Percentiles rank a stretch among this genome's conserved stretches.
phyloP scores from a whole-genome alignment of 1,139 yeast species.

The Suhomyces bolitotheri region DNA sequence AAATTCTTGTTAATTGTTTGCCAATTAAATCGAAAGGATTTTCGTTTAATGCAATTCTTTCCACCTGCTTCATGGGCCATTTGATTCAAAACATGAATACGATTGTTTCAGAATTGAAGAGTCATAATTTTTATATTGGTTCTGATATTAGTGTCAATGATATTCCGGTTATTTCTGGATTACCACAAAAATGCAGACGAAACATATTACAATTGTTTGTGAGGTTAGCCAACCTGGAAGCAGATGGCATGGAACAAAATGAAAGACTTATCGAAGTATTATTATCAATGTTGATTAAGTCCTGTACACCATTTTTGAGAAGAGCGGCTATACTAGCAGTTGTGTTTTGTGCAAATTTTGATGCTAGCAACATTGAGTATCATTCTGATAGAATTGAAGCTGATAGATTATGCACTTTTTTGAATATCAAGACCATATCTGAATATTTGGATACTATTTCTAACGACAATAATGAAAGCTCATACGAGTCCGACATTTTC shows the following conservation, averaged over 20 bases:
- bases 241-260: conserved; percentile 6
- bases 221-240: conserved; percentile 1
- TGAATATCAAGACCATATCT: conserved; percentile 48
- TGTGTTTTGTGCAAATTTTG: conserved; percentile 57
- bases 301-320: conserved; percentile 68
- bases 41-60: conserved; percentile 42
- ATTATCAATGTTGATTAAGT: conserved; percentile 56
- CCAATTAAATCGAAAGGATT: conserved; percentile 44
- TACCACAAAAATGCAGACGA: conserved; percentile 6
- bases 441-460: conserved; percentile 14
- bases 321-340: conserved; percentile 60
- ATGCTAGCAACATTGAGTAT: conserved; percentile 31
- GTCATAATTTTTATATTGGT: conserved; percentile 25
- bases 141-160: conserved; percentile 32
- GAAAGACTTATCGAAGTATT: conserved; percentile 38
- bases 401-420: conserved; percentile 53
- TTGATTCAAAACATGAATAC: conserved; percentile 35
- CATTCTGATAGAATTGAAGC: conserved; percentile 45
- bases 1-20: conserved; percentile 46
- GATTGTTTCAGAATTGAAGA: conserved; percentile 25
- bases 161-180: conserved; percentile 32
- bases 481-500: conserved; percentile 22
- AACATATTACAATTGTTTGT: conserved; percentile 2
- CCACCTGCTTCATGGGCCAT: conserved; percentile 43
- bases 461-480: neutral